A percentile compares a stretch with the other conserved stretches of the same genome.
Conservation (phyloP, 2,329 filamentous ascomycete species). For the Zelopaecilomyces penicillatus region DNA sequence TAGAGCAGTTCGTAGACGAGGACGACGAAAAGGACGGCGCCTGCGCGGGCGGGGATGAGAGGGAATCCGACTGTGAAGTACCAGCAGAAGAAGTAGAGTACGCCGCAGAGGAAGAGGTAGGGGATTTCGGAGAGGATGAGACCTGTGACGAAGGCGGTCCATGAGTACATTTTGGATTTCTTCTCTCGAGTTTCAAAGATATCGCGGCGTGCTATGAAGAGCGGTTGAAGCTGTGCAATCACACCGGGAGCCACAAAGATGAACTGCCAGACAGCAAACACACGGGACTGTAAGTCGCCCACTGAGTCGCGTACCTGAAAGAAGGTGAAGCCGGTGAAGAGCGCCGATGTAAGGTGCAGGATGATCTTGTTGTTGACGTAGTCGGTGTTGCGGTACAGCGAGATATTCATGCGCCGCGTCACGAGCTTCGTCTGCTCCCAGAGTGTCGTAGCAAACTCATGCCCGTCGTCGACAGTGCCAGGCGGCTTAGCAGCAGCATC, state of each 20-base stretch:
- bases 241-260: conserved; percentile 53
- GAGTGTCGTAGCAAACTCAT: conserved; percentile 66
- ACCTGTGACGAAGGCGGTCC: conserved; percentile 49
- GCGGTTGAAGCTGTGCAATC: conserved; percentile 49
- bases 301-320: conserved; percentile 48
- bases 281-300: conserved; percentile 42
- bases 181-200: conserved; percentile 52
- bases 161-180: conserved; percentile 53
- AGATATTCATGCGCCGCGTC: conserved; percentile 50
- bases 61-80: conserved; percentile 51
- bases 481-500: conserved; percentile 41
- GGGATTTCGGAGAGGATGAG: conserved; percentile 41
- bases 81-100: conserved; percentile 38
- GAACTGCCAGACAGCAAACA: conserved; percentile 56
- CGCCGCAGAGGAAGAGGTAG: conserved; percentile 34
- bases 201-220: conserved; percentile 48
- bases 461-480: conserved; percentile 39
- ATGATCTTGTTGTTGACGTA: conserved; percentile 58
- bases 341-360: conserved; percentile 44
- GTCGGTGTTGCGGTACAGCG: conserved; percentile 58
- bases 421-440: conserved; percentile 55
- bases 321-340: conserved; percentile 56
- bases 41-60: conserved; percentile 33
- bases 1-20: conserved; percentile 41
- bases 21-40: conserved; percentile 46